Evolutionary conservation across 2,329 filamentous ascomycete species (phyloP).

Genomic region (Cercospora sp.): DNA sequence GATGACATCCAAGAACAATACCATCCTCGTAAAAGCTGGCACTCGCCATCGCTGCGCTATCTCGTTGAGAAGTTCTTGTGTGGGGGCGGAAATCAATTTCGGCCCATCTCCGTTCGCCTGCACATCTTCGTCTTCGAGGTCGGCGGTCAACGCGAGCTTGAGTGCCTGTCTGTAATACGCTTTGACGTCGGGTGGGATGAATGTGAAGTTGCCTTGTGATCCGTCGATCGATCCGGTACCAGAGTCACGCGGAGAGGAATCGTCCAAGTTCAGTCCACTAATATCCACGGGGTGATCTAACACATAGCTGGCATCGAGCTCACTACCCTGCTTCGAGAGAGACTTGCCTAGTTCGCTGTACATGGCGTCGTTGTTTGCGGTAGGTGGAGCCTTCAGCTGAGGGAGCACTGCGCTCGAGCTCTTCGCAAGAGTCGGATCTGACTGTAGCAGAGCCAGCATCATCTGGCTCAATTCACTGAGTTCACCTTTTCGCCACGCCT

Average conservation of each 20-base stretch:
- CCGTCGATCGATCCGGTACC: conserved; percentile 35
- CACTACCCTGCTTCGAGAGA: conserved; percentile 45
- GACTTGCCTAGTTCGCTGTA: conserved; percentile 49
- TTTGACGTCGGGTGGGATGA: conserved; percentile 81
- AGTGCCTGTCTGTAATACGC: conserved; percentile 81
- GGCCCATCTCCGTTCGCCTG: conserved; percentile 52
- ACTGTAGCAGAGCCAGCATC: conserved; percentile 86
- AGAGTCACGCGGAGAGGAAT: conserved; percentile 45
- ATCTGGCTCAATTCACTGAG: conserved; percentile 83
- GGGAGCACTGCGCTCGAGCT: conserved; percentile 54
- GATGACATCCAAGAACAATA: conserved; percentile 81
- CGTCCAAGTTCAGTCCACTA: conserved; percentile 62
- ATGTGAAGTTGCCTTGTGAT: conserved; percentile 64
- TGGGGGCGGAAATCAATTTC: conserved; percentile 69
- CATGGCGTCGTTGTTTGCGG: conserved; percentile 31
- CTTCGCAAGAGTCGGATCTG: conserved; percentile 81
- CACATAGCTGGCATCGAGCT: conserved; percentile 52
- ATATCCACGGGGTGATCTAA: conserved; percentile 70
- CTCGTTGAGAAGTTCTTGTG: conserved; percentile 79
- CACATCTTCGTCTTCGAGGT: conserved; percentile 57
- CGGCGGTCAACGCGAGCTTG: conserved; percentile 68
- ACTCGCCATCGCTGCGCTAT: conserved; percentile 86
- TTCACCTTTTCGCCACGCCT: conserved; percentile 89
- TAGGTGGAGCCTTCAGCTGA: conserved; percentile 30
- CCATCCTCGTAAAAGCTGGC: conserved; percentile 74